Conservation (phyloP, 2,329 filamentous ascomycete genomes). For the Sporothrix curviconia region DNA sequence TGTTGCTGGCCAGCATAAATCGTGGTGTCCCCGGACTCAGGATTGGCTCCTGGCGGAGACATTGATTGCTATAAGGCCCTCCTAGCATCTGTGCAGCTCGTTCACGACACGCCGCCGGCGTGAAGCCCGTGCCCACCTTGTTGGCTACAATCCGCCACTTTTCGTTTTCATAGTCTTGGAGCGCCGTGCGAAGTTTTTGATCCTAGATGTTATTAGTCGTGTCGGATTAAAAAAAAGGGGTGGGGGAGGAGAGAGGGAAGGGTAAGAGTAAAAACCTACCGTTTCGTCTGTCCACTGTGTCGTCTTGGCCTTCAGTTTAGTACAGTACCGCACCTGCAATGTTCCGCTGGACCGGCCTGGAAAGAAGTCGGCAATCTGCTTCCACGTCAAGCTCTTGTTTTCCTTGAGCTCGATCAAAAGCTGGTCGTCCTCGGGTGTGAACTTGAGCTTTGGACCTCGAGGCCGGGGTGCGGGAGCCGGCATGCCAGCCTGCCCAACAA, state of each 20-base stretch:
- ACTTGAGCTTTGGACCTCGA: constrained; percentile 84
- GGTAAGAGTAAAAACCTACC: no score
- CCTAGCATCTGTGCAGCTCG: constrained; percentile 59
- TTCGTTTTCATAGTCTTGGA: constrained; percentile 83
- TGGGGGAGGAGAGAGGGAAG: background rate
- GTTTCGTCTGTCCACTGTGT: constrained; percentile 91
- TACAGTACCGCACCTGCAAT: constrained; percentile 89
- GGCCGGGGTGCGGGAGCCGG: constrained; percentile 73
- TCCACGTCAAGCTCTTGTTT: constrained; percentile 92
- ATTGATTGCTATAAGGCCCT: constrained; percentile 50
- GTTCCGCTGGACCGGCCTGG: constrained; percentile 85
- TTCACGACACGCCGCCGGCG: constrained; percentile 78
- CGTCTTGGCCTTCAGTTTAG: constrained; percentile 88
- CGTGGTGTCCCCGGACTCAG: constrained; percentile 41
- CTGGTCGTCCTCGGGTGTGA: constrained; percentile 85
- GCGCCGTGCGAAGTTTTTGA: constrained; percentile 66
- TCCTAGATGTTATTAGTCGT: constrained; percentile 46
- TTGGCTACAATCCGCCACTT: constrained; percentile 88
- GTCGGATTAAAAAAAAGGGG: constrained; percentile 17
- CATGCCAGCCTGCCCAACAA: constrained; percentile 84
- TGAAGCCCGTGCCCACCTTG: constrained; percentile 86
- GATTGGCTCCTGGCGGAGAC: constrained; percentile 43
- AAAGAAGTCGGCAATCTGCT: constrained; percentile 95
- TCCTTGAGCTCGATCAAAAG: constrained; percentile 86
- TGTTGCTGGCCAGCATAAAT: constrained; percentile 28